Evolutionary conservation across 2,329 filamentous ascomycete species (phyloP).

Genomic region (Aspergillus jensenii): DNA sequence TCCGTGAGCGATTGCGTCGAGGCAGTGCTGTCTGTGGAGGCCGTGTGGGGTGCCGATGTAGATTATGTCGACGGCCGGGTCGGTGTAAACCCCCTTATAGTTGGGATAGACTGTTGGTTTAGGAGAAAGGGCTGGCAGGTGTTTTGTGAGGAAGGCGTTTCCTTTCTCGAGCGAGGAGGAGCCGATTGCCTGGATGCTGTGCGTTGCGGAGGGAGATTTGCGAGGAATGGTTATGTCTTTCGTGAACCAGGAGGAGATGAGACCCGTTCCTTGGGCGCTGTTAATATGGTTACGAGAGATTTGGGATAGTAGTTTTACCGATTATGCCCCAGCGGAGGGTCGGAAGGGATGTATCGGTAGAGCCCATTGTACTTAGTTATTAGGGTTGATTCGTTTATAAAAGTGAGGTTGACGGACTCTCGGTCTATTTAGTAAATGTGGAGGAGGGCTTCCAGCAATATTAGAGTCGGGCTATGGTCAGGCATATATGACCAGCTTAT

Average conservation of each 20-base stretch:
- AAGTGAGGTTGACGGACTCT: no score
- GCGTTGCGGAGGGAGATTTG: background rate
- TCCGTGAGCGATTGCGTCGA: conserved; percentile 73
- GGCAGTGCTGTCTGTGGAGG: conserved; percentile 80
- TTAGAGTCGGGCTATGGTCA: no score
- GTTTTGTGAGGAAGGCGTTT: background rate
- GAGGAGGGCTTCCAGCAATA: no score
- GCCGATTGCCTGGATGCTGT: conserved; percentile 4
- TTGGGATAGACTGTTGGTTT: conserved; percentile 58
- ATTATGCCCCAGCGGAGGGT: conserved; percentile 8
- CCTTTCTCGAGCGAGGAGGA: conserved; percentile 3
- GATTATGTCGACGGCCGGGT: conserved; percentile 72
- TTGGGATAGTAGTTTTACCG: background rate
- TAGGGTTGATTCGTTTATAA: no score
- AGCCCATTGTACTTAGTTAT: background rate
- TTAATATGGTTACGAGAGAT: background rate
- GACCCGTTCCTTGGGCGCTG: background rate
- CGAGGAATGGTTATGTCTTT: background rate
- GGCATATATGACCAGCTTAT: no score
- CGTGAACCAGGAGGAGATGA: conserved; percentile 7
- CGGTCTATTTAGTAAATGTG: no score
- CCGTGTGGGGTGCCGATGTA: conserved; percentile 83
- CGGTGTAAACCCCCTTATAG: conserved; percentile 72
- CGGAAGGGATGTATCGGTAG: background rate
- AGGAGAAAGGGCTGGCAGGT: background rate